phyloP scores from a whole-genome alignment of 352 stramenopile genomes.

The Globisporangium carolinianum region DNA sequence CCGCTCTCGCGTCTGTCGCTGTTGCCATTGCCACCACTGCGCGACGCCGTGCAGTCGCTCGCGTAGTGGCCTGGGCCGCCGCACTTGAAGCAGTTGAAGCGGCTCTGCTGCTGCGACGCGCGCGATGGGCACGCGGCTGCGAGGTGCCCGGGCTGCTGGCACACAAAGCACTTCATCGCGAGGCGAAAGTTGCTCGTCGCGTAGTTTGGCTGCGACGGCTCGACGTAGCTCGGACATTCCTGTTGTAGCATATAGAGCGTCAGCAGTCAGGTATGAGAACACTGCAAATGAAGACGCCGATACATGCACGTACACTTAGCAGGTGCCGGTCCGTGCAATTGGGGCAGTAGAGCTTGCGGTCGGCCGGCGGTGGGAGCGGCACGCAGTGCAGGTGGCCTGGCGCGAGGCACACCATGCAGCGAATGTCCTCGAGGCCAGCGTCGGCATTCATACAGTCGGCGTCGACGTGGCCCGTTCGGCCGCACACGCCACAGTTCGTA shows the following conservation, averaged over 20 bases:
- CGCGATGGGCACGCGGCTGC: slow-evolving; percentile 55
- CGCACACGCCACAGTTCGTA: slow-evolving; percentile 45
- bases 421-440: slow-evolving; percentile 22
- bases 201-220: slow-evolving; percentile 37
- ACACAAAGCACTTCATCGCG: slow-evolving; percentile 70
- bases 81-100: slow-evolving; percentile 45
- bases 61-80: slow-evolving; percentile 40
- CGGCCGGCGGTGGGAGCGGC: slow-evolving; percentile 51
- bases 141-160: slow-evolving; percentile 62
- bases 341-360: slow-evolving; percentile 65
- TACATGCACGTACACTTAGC: slow-evolving; percentile 20
- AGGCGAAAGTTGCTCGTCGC: slow-evolving; percentile 29
- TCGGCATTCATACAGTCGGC: slow-evolving; percentile 31
- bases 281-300: not conserved
- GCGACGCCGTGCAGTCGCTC: slow-evolving; percentile 24
- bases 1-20: slow-evolving; percentile 23
- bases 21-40: slow-evolving; percentile 6
- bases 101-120: slow-evolving; percentile 30
- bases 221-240: slow-evolving; percentile 35
- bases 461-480: slow-evolving; percentile 41
- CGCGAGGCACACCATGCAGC: slow-evolving; percentile 71
- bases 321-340: slow-evolving; percentile 56
- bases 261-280: too few relatives aligned
- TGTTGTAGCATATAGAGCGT: slow-evolving; percentile 1
- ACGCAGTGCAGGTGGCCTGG: slow-evolving; percentile 64